A percentile compares a stretch with the other conserved stretches of the same genome.
phyloP scores from a whole-genome alignment of 345 rosid genomes.

The Odontarrhena argentea region DNA sequence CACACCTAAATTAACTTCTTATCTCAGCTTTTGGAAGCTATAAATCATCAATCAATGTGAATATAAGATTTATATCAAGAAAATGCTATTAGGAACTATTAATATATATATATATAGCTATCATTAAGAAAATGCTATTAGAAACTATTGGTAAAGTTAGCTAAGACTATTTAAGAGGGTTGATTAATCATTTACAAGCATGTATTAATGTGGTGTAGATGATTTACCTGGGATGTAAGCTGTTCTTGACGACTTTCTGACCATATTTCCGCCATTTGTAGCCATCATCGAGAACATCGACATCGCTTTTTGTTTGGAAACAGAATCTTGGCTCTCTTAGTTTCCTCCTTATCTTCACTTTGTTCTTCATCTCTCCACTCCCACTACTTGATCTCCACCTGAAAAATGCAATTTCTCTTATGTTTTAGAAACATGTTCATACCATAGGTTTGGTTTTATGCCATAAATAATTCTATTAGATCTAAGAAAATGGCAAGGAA shows the following conservation, averaged over 20 bases:
- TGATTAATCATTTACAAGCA: not conserved
- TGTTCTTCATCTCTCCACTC: constrained; percentile 63
- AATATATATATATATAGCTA: not conserved
- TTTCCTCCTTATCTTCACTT: constrained; percentile 80
- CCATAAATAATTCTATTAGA: constrained; percentile 5
- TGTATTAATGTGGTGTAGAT: not conserved
- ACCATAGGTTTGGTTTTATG: constrained; percentile 11
- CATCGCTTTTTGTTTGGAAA: constrained; percentile 94
- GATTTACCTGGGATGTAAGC: constrained; percentile 91
- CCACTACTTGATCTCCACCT: constrained; percentile 77
- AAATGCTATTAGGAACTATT: not conserved
- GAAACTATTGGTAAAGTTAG: constrained; percentile 16
- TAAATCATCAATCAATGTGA: constrained; percentile 23
- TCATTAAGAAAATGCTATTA: constrained; percentile 1
- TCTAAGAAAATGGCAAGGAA: not conserved
- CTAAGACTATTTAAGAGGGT: constrained; percentile 11
- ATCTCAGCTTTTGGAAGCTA: constrained; percentile 30
- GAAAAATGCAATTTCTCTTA: constrained; percentile 11
- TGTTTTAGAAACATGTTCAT: constrained; percentile 1
- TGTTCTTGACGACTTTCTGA: constrained; percentile 96
- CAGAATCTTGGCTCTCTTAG: constrained; percentile 98
- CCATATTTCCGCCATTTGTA: constrained; percentile 99
- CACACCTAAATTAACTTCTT: constrained; percentile 18
- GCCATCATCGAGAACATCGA: constrained; percentile 96
- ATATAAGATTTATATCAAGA: not conserved